These are phyloP conservation scores for Colletotrichum limetticola DNA, from an alignment of 2,329 filamentous ascomycete genomes.

Conservation along the genomic window DNA sequence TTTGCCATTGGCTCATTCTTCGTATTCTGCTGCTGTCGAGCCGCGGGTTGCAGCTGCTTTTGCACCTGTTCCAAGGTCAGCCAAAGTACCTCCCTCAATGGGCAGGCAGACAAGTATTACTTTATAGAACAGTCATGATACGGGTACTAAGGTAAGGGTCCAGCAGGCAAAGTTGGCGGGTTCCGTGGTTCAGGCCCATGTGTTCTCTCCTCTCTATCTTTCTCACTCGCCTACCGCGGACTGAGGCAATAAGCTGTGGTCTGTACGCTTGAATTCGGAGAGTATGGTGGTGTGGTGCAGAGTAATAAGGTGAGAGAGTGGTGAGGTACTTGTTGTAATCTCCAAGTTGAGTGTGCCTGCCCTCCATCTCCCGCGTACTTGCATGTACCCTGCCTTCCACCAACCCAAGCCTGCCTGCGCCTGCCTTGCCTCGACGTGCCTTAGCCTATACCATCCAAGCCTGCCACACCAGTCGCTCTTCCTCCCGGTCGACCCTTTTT, in stretches of 20 bases:
- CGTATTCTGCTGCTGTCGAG: constrained; percentile 12
- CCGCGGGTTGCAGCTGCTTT: constrained; percentile 18
- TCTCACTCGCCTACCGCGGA: too few relatives aligned
- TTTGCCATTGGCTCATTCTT: constrained; percentile 17
- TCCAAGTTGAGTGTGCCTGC: neutral
- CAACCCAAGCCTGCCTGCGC: constrained; percentile 6
- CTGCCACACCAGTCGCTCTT: constrained; percentile 18
- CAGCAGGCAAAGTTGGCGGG: neutral
- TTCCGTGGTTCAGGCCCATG: neutral
- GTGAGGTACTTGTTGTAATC: constrained; percentile 1
- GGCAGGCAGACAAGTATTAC: neutral
- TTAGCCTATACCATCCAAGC: constrained; percentile 33
- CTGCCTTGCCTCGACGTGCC: constrained; percentile 21
- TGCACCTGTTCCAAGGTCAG: constrained; percentile 5
- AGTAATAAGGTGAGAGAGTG: too few relatives aligned
- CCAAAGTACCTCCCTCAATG: constrained; percentile 2
- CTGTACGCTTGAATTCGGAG: neutral
- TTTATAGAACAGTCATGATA: neutral
- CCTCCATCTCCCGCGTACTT: constrained; percentile 7
- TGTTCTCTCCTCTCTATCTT: neutral
- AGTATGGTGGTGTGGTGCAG: too few relatives aligned
- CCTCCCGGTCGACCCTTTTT: constrained; percentile 33
- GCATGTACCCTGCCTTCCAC: constrained; percentile 20
- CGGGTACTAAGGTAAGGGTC: too few relatives aligned
- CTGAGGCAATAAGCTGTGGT: neutral